phyloP scores from a whole-genome alignment of 1,139 yeast species.

The Candida freyschussii region DNA sequence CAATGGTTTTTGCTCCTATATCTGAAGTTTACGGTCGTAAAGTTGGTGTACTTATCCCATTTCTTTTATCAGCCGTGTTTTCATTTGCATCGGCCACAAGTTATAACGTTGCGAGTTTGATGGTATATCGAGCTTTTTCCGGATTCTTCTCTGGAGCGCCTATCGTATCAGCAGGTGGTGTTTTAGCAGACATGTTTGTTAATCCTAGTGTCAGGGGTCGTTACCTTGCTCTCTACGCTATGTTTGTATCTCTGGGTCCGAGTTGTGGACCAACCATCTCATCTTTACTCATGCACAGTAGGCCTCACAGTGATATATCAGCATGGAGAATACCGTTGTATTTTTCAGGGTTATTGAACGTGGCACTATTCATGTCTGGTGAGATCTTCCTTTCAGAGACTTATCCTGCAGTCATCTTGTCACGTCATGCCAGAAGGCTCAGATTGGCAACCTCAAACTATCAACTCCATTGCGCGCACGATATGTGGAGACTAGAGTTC shows the following conservation, averaged over 20 bases:
- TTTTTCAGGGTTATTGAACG: constrained; percentile 33
- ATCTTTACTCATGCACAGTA: constrained; percentile 38
- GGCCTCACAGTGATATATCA: constrained; percentile 38
- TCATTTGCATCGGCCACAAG: constrained; percentile 48
- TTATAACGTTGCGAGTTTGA: constrained; percentile 39
- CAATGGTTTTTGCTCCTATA: constrained; percentile 40
- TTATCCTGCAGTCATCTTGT: constrained; percentile 33
- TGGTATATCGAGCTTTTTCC: constrained; percentile 44
- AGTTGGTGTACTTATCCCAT: constrained; percentile 39
- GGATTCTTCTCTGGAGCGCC: constrained; percentile 53
- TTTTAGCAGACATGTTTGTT: constrained; percentile 40
- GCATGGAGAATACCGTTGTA: constrained; percentile 42
- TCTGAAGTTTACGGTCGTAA: constrained; percentile 44
- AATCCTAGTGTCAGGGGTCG: constrained; percentile 21
- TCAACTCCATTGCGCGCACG: constrained; percentile 36
- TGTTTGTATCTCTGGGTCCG: constrained; percentile 48
- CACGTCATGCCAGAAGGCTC: constrained; percentile 32
- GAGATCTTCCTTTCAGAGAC: constrained; percentile 34
- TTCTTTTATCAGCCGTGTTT: constrained; percentile 43
- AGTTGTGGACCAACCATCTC: constrained; percentile 50
- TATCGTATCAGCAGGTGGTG: constrained; percentile 51
- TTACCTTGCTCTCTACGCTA: constrained; percentile 37
- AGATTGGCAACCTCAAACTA: constrained; percentile 34
- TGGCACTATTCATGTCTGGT: constrained; percentile 26
- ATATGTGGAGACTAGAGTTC: constrained; percentile 36